These are phyloP conservation scores for Astrephomene gubernaculifera DNA, from an alignment of 139 green algal genomes.

Conservation along the genomic window DNA sequence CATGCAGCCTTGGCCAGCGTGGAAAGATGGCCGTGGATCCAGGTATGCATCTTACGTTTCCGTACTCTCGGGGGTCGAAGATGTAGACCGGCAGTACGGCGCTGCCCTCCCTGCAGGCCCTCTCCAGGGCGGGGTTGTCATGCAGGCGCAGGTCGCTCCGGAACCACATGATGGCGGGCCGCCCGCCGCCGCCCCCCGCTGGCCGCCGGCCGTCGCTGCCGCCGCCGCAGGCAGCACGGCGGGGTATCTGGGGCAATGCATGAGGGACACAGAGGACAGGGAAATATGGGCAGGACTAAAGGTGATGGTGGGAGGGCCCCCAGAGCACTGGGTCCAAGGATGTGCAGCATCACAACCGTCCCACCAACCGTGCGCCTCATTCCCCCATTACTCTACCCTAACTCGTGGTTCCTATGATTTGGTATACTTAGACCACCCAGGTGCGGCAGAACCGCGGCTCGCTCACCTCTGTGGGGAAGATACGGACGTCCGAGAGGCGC, in stretches of 20 bases:
- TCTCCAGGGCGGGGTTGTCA: conserved; percentile 68
- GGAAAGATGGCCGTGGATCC: too few relatives aligned
- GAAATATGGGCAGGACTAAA: not conserved
- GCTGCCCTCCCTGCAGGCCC: conserved; percentile 36
- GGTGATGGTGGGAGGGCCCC: not conserved
- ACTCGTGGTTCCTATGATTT: too few relatives aligned
- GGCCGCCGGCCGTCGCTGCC: not conserved
- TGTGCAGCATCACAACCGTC: too few relatives aligned
- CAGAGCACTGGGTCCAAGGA: too few relatives aligned
- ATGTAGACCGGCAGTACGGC: conserved; percentile 69
- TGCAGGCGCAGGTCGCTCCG: conserved; percentile 76
- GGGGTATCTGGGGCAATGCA: not conserved
- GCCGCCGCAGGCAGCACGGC: not conserved
- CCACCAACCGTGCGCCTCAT: too few relatives aligned
- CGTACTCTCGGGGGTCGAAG: conserved; percentile 78
- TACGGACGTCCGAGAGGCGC: conserved; percentile 10
- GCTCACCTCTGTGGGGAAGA: conserved; percentile 27
- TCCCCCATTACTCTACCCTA: too few relatives aligned
- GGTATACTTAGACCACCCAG: too few relatives aligned
- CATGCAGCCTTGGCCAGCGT: too few relatives aligned
- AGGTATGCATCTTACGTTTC: conserved; percentile 62
- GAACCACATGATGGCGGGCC: conserved; percentile 64
- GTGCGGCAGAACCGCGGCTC: too few relatives aligned
- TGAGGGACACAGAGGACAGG: too few relatives aligned
- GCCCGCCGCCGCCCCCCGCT: not conserved